Evolutionary conservation across 1,139 yeast species (phyloP).

Genomic region (Geotrichum citri-aurantii): DNA sequence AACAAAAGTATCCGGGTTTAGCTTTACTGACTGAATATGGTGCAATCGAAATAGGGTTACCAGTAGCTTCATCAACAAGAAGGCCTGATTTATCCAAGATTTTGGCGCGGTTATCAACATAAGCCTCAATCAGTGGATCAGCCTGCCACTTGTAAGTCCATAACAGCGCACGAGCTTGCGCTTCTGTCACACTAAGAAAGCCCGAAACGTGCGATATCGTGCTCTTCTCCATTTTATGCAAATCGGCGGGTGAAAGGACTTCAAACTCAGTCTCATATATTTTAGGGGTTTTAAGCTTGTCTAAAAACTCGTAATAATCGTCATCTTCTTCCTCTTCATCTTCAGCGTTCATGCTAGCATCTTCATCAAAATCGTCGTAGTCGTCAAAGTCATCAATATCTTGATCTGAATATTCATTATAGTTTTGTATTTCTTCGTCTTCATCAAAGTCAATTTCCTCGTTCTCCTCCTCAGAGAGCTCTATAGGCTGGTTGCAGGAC

Average conservation of each 20-base stretch:
- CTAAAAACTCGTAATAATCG: conserved; percentile 14
- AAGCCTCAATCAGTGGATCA: conserved; percentile 63
- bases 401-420: conserved; percentile 4
- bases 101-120: conserved; percentile 48
- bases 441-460: conserved; percentile 8
- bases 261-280: conserved; percentile 29
- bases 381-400: conserved; percentile 12
- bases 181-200: conserved; percentile 37
- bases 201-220: conserved; percentile 31
- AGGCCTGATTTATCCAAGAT: conserved; percentile 50
- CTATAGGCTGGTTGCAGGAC: not conserved
- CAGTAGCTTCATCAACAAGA: conserved; percentile 15
- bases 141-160: conserved; percentile 67
- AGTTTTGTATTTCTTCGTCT: conserved; percentile 4
- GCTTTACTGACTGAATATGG: conserved; percentile 28
- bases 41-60: conserved; percentile 16
- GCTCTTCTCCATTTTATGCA: conserved; percentile 27
- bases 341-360: conserved; percentile 4
- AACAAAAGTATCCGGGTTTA: conserved; percentile 44
- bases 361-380: conserved; percentile 13
- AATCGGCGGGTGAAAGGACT: conserved; percentile 29
- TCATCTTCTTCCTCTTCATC: conserved; percentile 16
- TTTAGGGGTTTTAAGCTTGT: conserved; percentile 17
- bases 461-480: not conserved
- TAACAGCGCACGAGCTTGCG: conserved; percentile 49